A percentile compares a stretch with the other conserved stretches of the same genome.
Conservation (phyloP, 139 green algal species). For the Tetradesmus obliquus region DNA sequence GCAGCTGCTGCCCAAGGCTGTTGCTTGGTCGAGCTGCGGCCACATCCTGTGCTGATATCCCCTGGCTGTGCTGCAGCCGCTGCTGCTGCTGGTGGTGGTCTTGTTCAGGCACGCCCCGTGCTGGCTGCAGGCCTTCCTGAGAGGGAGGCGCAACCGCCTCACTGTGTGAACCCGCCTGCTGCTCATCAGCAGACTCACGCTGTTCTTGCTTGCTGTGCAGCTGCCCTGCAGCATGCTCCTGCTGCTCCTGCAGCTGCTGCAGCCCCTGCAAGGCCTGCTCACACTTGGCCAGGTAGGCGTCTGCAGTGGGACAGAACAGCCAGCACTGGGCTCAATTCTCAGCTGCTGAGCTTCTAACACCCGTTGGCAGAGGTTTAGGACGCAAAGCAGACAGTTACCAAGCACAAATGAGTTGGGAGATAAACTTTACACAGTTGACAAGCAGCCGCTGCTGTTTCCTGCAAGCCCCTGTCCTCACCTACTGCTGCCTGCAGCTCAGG, state of each 20-base stretch:
- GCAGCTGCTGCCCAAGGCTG: neutral
- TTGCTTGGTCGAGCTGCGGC: neutral
- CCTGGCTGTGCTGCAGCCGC: neutral
- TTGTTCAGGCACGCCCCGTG: too few relatives aligned
- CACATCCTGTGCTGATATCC: neutral
- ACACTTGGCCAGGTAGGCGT: neutral
- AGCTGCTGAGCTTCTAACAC: neutral
- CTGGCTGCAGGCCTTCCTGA: neutral
- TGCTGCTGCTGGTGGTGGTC: neutral
- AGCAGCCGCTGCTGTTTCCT: neutral
- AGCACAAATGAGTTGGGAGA: neutral
- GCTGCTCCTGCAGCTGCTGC: conserved; percentile 21
- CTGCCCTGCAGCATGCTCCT: neutral
- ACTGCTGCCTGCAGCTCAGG: neutral
- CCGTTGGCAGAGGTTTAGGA: neutral
- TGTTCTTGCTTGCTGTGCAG: conserved; percentile 7
- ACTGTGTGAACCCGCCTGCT: neutral
- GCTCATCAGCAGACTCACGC: neutral
- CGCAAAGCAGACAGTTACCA: neutral
- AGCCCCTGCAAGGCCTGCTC: neutral
- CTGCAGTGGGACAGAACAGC: neutral
- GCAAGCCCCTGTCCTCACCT: neutral
- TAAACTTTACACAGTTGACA: neutral
- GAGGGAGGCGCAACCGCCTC: neutral
- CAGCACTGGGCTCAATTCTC: neutral